Base-by-base conservation (phyloP, 1,139 yeast species). In the Debaryomyces singareniensis region DNA sequence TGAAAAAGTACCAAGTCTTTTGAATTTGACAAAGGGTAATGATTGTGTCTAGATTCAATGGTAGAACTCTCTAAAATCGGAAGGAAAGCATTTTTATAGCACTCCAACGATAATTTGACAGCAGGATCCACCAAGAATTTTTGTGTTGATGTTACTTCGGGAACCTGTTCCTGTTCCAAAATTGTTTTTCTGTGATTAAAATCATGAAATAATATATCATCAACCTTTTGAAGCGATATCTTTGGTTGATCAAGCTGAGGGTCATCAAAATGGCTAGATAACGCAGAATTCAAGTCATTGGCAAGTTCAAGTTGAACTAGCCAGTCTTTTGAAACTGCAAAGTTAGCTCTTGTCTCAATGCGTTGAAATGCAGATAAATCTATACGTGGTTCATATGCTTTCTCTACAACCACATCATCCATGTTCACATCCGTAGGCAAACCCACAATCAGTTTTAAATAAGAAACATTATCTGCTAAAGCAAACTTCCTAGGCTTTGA, bases 341-440 rank as follows among this genome's bases (percentile, higher is more conserved):
- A 57, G 24, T 61, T 55, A 2, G 64, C 57, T 26, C 49, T 45
- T 6, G 46, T 47, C 35, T 51, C 58, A 26, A 66, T 55, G 4
- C 35, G 42, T 28, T 59, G 55, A 39, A 65, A 66, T 32, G 57
- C 53, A 2, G 49, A 36, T 7, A n/a, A 18, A n/a, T 18, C n/a
- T 13, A 67, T 49, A 52, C 58, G 78, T 0, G 91, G 91, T 51
- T 82, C 93, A 43, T 72, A 81, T 2, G 76, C 81, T 44, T 76
- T 79, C 39, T 78, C 83, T 30, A 71, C 64, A 5, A 77, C 65
- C 11, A 77, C 59, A 9, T 63, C 66, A 30, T 53, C 45, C 43
- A 69, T 43, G 28, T 59, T 53, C 10, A 54, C 44, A 23, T 55
- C 55, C 10, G 52, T 45, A 9, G 60, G 68, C 27, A 47, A 51